Base-by-base conservation (phyloP, 805 yeast genomes). In the Metschnikowia aberdeeniae region DNA sequence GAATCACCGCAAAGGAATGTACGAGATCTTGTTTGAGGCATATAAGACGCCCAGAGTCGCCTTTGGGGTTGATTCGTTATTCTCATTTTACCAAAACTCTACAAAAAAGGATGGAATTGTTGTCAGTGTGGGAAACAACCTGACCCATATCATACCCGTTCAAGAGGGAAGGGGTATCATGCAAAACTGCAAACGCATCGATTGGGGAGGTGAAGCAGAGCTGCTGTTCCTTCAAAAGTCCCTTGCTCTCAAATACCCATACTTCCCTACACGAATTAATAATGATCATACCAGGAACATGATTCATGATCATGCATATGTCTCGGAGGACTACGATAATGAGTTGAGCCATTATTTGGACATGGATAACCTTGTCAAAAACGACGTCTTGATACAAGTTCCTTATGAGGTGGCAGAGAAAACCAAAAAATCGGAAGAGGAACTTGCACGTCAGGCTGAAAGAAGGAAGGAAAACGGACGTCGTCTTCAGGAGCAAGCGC, bases 401-500 rank as follows among this genome's bases (percentile, higher is more conserved):
- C 95, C 97, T 1, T 72, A 69, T 6, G 76, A 71, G 29, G 81
- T 85, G 45, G 75, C 79, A 7, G 82, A 78, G 42, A 80, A 78
- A 36, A 47, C 52, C 7, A 87, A 84, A 60, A 90, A 90, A 60
- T 69, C 63, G 22, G 69, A 66, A 48, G 96, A 88, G 62, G 97
- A 92, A 60, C 64, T 90, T 22, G 81, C 78, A 17, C 63, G 76
- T 22, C 89, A 86, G 51, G 84, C 90, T 1, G 92, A 85, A 53
- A 82, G 84, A 59, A 76, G 96, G 49, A 77, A 78, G 55, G 97
- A 89, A 59, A 86, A 85, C 51, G 97, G 97, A 7, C 78, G 84
- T 51, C 75, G 95, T 52, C 72, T 95, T 50, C 98, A 93, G 66
- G 95, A 88, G 57, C 97, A 89, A 64, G 97, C 97, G 0, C 89